Evolutionary conservation across 306 rosid species (phyloP).

Genomic region (Glycine latifolia): DNA sequence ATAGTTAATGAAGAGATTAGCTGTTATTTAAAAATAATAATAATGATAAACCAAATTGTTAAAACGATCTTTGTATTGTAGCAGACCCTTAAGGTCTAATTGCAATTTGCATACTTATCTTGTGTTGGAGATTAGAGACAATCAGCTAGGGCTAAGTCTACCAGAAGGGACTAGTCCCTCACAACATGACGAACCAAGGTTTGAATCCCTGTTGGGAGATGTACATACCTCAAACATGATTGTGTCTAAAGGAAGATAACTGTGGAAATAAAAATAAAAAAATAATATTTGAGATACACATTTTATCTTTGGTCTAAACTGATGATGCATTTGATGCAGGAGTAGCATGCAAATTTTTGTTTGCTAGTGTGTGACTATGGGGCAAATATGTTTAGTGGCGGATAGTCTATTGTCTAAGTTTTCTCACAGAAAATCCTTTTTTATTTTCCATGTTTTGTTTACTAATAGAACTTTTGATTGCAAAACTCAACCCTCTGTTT

Average conservation of each 20-base stretch:
- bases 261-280: background rate
- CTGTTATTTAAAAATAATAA: background rate
- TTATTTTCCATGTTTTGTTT: background rate
- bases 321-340: conserved; percentile 22
- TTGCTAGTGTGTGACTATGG: conserved; percentile 5
- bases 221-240: background rate
- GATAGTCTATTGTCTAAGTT: conserved; percentile 4
- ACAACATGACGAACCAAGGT: background rate
- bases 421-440: background rate
- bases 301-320: background rate
- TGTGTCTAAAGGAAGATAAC: background rate
- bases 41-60: background rate
- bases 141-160: background rate
- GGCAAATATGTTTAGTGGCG: conserved; percentile 23
- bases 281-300: background rate
- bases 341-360: conserved; percentile 21
- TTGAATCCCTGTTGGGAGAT: background rate
- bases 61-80: conserved; percentile 10
- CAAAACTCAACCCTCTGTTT: background rate
- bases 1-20: background rate
- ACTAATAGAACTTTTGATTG: background rate
- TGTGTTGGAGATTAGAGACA: background rate
- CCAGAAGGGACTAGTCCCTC: background rate
- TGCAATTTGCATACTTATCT: conserved; percentile 3
- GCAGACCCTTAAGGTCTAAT: background rate